Evolutionary conservation across 176 grass and related monocot genomes (phyloP), one percentile per base, ranked within the genome.

Genomic region (Carex pumila): DNA sequence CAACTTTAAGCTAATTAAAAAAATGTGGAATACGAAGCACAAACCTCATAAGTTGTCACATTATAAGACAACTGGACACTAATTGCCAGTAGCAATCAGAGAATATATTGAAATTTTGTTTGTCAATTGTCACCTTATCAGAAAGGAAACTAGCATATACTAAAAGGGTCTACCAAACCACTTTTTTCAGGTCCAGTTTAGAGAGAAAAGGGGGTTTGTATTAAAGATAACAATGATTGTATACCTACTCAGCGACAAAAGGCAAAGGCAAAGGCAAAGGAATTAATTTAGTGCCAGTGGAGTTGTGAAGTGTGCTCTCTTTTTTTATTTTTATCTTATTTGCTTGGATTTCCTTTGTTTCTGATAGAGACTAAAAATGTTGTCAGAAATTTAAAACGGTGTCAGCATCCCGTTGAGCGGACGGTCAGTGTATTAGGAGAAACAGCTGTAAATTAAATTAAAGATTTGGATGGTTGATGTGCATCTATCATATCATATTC

Each of bases 161-260:
- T 66, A 82, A 83, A 83, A 61, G 83, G 34, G 70, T 63, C 68
- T 85, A 64, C 64, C 83, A 50, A 85, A 82, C 80, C 80, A 82
- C 80, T 82, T 83, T 82, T 83, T 29, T 53, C 19, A 67, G 59
- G 29, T 60, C 1, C 47, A 85, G 55, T 60, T 61, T 61, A 53
- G 61, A 85, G 8, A 15, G 22, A 55, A 84, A 68, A 71, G 13
- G n/a, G 52, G 30, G 52, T 30, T 55, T 65, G 17, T 77, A 71
- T 61, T 63, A 76, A 74, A 85, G 71, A 85, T 77, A 72, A 76
- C n/a, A 85, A 78, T 85, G 68, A 85, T 85, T 85, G 83, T 37
- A 25, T 77, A 78, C 70, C 68, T 39, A 78, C 83, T 75, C 66
- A 36, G 58, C 21, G 18, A 61, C 79, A 81, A 63, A 79, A 75